Percentiles rank a stretch among this genome's conserved stretches.
Evolutionary conservation across 345 rosid genomes (phyloP).

Genomic region (Erucastrum elatum): DNA sequence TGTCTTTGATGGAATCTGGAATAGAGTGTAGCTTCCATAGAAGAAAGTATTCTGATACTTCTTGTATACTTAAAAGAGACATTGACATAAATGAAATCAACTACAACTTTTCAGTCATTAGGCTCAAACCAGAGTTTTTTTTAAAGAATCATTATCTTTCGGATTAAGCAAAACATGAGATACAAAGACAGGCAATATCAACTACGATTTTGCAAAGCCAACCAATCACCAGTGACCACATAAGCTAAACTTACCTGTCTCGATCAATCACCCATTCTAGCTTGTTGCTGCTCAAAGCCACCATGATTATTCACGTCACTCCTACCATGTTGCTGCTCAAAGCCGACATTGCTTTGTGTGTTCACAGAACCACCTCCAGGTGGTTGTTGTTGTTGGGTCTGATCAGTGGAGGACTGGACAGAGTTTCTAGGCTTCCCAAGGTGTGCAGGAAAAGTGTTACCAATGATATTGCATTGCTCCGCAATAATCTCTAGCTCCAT

Average conservation of each 20-base stretch:
- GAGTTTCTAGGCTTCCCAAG: neutral
- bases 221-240: slow-evolving; percentile 15
- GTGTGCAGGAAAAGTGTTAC: neutral
- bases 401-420: neutral
- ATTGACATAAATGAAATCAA: slow-evolving; percentile 10
- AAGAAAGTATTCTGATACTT: neutral
- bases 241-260: neutral
- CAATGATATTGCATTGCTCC: neutral
- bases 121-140: slow-evolving; percentile 5
- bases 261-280: slow-evolving; percentile 34
- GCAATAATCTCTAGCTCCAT: neutral
- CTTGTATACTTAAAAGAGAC: neutral
- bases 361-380: neutral
- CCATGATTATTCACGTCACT: slow-evolving; percentile 22
- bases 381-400: neutral
- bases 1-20: neutral
- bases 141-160: neutral
- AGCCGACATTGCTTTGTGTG: slow-evolving; percentile 22
- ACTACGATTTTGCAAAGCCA: slow-evolving; percentile 8
- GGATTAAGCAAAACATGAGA: slow-evolving; percentile 17
- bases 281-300: slow-evolving; percentile 47
- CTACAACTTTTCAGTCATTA: slow-evolving; percentile 6
- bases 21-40: neutral
- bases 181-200: slow-evolving; percentile 6
- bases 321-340: neutral